A percentile compares a stretch with the other conserved stretches of the same genome.
Evolutionary conservation across 805 yeast species (phyloP).

Genomic region (Barnettozyma populi): DNA sequence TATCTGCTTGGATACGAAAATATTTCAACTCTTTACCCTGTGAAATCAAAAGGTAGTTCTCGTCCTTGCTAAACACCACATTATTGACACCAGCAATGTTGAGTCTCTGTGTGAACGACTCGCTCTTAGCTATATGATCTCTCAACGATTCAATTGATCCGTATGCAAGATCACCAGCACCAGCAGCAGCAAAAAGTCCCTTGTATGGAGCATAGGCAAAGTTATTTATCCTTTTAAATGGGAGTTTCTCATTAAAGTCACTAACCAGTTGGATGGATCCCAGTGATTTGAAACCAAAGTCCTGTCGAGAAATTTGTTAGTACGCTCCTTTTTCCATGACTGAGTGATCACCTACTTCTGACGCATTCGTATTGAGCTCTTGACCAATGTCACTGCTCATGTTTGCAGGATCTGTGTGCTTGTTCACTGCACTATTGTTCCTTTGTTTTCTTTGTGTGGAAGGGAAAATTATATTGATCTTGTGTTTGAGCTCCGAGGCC

Average conservation of each 20-base stretch:
- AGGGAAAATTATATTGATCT: neutral
- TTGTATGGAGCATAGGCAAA: constrained; percentile 32
- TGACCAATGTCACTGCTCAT: constrained; percentile 14
- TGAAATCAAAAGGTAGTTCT: constrained; percentile 27
- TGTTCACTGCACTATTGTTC: neutral
- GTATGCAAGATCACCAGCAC: constrained; percentile 29
- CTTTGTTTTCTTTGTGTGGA: neutral
- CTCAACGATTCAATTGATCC: constrained; percentile 32
- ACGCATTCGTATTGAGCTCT: constrained; percentile 15
- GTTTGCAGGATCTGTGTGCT: neutral
- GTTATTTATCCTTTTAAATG: constrained; percentile 31
- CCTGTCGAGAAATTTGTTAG: constrained; percentile 23
- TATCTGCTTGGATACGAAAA: constrained; percentile 1
- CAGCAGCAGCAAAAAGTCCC: constrained; percentile 35
- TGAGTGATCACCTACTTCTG: constrained; percentile 17
- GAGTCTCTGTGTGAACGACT: constrained; percentile 5
- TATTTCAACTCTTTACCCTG: constrained; percentile 19
- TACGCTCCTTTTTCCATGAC: neutral
- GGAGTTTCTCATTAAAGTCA: constrained; percentile 30
- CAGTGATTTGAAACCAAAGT: constrained; percentile 39
- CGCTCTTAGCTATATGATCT: constrained; percentile 22
- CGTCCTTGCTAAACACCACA: constrained; percentile 29
- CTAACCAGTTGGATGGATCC: constrained; percentile 32
- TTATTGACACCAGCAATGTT: constrained; percentile 23
- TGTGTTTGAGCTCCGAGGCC: neutral